Evolutionary conservation across 75 land plant species (phyloP), one percentile per base, ranked within the genome.

Genomic region (Gnetum montanum): DNA sequence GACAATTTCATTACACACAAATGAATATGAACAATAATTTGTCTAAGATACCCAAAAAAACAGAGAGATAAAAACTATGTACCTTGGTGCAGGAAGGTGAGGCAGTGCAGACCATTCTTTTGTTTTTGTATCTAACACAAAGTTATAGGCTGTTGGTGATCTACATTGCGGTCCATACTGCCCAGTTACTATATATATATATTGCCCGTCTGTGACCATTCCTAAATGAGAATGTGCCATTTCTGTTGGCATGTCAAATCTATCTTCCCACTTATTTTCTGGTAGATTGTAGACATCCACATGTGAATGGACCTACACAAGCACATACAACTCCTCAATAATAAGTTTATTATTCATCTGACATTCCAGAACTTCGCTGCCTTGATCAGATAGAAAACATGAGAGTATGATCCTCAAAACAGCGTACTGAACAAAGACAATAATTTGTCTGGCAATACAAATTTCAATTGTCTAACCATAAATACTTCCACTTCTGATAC

Each of bases 181-280:
- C 41, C 98, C 98, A 11, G 79, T 80, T 43, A 93, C 80, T 18
- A 70, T 46, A 40, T 93, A 93, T 30, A 93, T 79, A 64, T 76
- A 93, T 61, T 78, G 88, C 6, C 98, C 98, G 71, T 93, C 98
- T 16, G 85, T 79, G 29, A 55, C 96, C 85, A 93, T 71, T 36
- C 98, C 98, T 73, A 93, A 73, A 69, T 93, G 98, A 25, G 98
- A 93, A 78, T 93, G 79, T 55, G 90, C 98, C 98, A 93, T 93
- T 23, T 85, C 96, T 61, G 76, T 75, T 49, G 98, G 98, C 78
- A 75, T 89, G 37, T 85, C 85, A 76, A 89, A 82, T 19, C 72
- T 68, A 23, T 56, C 80, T 18, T 51, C 79, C 98, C 98, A 93
- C 29, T 70, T 66, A 54, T 89, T 78, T 49, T 65, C 65, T 10